phyloP scores from a whole-genome alignment of 2,329 filamentous ascomycete species.

The Talaromyces sp. region DNA sequence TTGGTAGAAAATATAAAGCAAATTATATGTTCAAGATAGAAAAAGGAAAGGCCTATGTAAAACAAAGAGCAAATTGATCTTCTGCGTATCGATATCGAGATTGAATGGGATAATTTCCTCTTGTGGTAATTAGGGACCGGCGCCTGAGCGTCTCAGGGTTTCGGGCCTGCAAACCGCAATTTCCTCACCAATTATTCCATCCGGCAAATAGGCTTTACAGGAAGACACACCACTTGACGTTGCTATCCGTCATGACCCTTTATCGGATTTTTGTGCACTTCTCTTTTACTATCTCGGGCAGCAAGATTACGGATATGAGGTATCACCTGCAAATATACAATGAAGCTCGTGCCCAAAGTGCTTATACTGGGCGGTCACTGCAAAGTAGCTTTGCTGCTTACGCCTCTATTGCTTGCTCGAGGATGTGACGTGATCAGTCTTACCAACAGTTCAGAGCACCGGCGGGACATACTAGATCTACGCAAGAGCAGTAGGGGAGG shows the following conservation, averaged over 20 bases:
- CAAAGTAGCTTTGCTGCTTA: slow-evolving; percentile 71
- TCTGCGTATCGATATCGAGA: not conserved
- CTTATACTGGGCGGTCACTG: slow-evolving; percentile 78
- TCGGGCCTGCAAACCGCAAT: not conserved
- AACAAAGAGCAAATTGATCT: not conserved
- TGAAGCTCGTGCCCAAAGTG: slow-evolving; percentile 40
- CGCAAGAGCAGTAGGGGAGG: slow-evolving; percentile 58
- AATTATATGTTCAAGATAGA: too few species aligned
- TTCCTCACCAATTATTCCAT: not conserved
- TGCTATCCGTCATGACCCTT: not conserved
- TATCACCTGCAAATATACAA: not conserved
- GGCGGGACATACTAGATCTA: slow-evolving; percentile 53
- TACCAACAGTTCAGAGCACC: slow-evolving; percentile 68
- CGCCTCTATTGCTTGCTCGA: slow-evolving; percentile 68
- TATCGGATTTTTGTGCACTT: too few species aligned
- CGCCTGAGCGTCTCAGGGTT: not conserved
- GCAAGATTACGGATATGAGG: too few species aligned
- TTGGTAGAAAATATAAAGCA: not conserved
- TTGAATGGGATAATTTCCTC: not conserved
- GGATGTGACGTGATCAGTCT: slow-evolving; percentile 75
- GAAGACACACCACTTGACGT: not conserved
- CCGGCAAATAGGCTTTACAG: not conserved
- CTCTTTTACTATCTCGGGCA: too few species aligned
- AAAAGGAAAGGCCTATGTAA: not conserved
- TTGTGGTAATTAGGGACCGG: not conserved